Conservation (phyloP, 257 asterid species). For the Cruciata laevipes region DNA sequence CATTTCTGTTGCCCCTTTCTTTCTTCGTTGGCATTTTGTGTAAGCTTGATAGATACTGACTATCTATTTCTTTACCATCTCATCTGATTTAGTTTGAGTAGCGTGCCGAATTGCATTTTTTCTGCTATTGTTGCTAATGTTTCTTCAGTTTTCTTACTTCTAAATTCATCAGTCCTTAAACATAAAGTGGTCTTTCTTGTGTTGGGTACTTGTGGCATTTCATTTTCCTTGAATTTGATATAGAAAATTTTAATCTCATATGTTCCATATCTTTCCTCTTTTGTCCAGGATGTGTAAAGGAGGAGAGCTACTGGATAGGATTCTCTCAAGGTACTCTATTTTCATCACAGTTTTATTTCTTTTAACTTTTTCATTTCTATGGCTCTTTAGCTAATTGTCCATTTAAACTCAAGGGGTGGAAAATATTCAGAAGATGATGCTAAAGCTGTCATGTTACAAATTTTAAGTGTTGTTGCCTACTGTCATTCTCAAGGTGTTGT, state of each 20-base stretch:
- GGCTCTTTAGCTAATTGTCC: conserved; percentile 8
- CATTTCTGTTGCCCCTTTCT: not conserved
- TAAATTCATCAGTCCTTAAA: not conserved
- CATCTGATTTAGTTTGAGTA: not conserved
- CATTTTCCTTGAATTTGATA: not conserved
- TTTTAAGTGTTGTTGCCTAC: conserved; percentile 56
- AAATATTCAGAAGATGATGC: conserved; percentile 69
- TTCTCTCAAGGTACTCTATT: conserved; percentile 55
- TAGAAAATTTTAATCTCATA: not conserved
- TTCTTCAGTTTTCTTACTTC: not conserved
- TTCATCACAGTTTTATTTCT: not conserved
- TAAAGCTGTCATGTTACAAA: conserved; percentile 53
- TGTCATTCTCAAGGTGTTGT: conserved; percentile 89
- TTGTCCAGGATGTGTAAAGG: conserved; percentile 71
- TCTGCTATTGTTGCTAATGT: not conserved
- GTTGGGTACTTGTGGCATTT: not conserved
- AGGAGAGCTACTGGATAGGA: conserved; percentile 72
- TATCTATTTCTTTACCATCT: not conserved
- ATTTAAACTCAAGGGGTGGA: conserved; percentile 47
- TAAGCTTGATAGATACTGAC: not conserved
- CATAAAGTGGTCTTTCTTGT: not conserved
- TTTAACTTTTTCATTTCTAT: not conserved
- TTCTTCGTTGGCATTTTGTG: not conserved
- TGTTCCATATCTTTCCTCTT: not conserved
- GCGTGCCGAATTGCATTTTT: not conserved